Conservation (phyloP, 805 yeast genomes). For the Sugiyamaella marilandica region DNA sequence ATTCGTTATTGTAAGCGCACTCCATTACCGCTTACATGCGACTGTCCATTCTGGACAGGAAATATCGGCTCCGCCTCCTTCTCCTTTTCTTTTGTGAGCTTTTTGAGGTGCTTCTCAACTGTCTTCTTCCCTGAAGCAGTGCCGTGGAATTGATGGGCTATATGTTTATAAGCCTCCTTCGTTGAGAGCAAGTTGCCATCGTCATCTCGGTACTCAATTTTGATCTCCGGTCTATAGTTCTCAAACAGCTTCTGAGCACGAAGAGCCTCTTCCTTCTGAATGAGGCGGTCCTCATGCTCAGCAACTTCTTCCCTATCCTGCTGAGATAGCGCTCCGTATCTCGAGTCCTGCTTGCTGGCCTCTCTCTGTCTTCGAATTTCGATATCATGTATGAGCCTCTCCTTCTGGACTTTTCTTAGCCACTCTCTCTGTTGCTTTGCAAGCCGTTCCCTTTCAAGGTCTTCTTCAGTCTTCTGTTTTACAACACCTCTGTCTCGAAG, state of each 20-base stretch:
- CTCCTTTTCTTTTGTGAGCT: conserved; percentile 27
- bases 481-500: conserved; percentile 31
- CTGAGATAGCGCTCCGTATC: conserved; percentile 27
- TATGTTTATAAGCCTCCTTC: conserved; percentile 70
- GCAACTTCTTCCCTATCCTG: conserved; percentile 32
- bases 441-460: conserved; percentile 20
- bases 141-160: conserved; percentile 79
- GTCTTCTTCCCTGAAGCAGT: conserved; percentile 34
- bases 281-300: conserved; percentile 26
- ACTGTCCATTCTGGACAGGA: not conserved
- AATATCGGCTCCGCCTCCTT: conserved; percentile 21
- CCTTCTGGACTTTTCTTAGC: conserved; percentile 20
- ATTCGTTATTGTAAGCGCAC: not conserved
- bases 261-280: conserved; percentile 30
- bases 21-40: not conserved
- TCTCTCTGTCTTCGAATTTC: conserved; percentile 23
- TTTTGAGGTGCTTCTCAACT: conserved; percentile 31
- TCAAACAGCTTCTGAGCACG: conserved; percentile 31
- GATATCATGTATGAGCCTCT: conserved; percentile 19
- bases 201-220: conserved; percentile 58
- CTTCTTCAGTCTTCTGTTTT: conserved; percentile 22
- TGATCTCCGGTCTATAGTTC: conserved; percentile 41
- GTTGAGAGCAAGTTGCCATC: conserved; percentile 53
- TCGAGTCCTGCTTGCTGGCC: conserved; percentile 22
- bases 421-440: conserved; percentile 21